These are phyloP conservation scores for Naegleria lovaniensis DNA, from an alignment of 208 protist genomes.

Conservation along the genomic window DNA sequence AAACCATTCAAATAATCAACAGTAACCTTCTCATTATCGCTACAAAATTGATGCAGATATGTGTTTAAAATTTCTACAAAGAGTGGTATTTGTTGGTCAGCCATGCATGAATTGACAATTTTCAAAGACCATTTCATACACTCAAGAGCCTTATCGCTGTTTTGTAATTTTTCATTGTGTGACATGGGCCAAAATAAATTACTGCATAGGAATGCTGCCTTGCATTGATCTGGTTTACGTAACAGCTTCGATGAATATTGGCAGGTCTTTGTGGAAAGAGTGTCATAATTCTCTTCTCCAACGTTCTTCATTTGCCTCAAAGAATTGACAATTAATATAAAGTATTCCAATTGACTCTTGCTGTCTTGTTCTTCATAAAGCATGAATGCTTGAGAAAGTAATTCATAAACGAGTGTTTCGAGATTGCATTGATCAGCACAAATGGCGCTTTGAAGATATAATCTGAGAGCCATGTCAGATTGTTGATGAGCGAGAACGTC, in stretches of 20 bases:
- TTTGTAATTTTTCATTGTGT: conserved; percentile 47
- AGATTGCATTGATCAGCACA: conserved; percentile 68
- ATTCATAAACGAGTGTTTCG: conserved; percentile 70
- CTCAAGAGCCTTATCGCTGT: conserved; percentile 69
- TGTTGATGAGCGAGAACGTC: conserved; percentile 54
- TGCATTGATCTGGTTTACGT: conserved; percentile 79
- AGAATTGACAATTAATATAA: conserved; percentile 65
- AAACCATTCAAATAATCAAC: conserved; percentile 47
- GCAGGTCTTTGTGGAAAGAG: conserved; percentile 71
- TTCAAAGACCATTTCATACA: conserved; percentile 83
- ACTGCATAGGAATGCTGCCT: conserved; percentile 62
- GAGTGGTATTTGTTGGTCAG: conserved; percentile 64
- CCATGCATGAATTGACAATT: conserved; percentile 69
- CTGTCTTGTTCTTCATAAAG: conserved; percentile 88
- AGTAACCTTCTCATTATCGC: conserved; percentile 53
- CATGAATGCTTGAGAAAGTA: conserved; percentile 73
- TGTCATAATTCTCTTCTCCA: conserved; percentile 81
- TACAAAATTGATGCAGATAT: conserved; percentile 83
- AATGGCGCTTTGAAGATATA: conserved; percentile 71
- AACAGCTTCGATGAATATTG: conserved; percentile 78
- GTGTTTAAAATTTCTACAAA: conserved; percentile 90
- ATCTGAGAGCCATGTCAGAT: conserved; percentile 56
- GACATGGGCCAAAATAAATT: conserved; percentile 71
- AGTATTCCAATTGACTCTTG: conserved; percentile 63
- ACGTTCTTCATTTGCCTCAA: conserved; percentile 51